Conservation (phyloP, 768 basidiomycete genomes). For the Suillus weaverae region DNA sequence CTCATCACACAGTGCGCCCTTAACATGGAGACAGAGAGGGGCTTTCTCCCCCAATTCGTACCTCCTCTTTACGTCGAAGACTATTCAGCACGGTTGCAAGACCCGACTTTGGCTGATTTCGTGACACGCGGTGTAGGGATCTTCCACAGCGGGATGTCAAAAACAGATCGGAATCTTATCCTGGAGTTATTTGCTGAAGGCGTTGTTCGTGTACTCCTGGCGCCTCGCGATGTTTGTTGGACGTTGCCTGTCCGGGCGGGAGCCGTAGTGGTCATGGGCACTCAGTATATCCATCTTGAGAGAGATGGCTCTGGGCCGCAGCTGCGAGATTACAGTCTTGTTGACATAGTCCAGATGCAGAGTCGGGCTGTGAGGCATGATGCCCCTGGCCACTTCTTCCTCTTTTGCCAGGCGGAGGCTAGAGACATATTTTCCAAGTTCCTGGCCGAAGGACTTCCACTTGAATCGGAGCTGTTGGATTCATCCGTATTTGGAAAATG, state of each 20-base stretch:
- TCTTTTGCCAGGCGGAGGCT: constrained; percentile 89
- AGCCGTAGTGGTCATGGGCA: constrained; percentile 87
- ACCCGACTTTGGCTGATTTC: constrained; percentile 64
- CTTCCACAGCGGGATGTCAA: constrained; percentile 72
- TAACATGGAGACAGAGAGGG: constrained; percentile 63
- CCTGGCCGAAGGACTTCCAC: constrained; percentile 77
- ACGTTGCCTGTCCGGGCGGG: constrained; percentile 80
- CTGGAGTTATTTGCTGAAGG: constrained; percentile 83
- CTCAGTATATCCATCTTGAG: constrained; percentile 71
- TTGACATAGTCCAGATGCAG: constrained; percentile 91
- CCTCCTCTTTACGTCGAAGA: constrained; percentile 58
- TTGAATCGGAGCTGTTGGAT: constrained; percentile 78
- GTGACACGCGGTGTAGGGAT: constrained; percentile 87
- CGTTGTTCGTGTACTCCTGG: constrained; percentile 75
- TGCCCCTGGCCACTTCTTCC: constrained; percentile 64
- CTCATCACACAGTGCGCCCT: constrained; percentile 87
- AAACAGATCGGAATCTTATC: constrained; percentile 66
- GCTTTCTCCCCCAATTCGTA: constrained; percentile 59
- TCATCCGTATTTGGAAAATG: constrained; percentile 47
- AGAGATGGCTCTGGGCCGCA: constrained; percentile 57
- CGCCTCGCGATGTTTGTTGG: constrained; percentile 86
- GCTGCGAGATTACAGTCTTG: constrained; percentile 74
- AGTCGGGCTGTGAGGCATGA: constrained; percentile 72
- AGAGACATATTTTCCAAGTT: constrained; percentile 81
- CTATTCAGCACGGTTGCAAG: constrained; percentile 57